phyloP scores from a whole-genome alignment of 495 filamentous ascomycete genomes.

The Podospora anserina region DNA sequence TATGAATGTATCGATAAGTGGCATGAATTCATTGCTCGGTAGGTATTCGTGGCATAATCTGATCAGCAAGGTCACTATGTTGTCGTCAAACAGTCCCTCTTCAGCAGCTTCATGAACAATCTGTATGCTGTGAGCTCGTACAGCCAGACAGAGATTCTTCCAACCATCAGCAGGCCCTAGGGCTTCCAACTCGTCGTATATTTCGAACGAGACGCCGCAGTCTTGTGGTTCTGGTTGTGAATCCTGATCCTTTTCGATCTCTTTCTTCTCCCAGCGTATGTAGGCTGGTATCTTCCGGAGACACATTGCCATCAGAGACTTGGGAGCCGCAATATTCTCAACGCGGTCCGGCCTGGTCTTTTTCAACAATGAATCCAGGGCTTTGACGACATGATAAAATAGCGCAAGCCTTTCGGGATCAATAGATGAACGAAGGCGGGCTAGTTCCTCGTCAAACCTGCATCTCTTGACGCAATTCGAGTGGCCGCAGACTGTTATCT shows the following conservation, averaged over 20 bases:
- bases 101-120: conserved; percentile 54
- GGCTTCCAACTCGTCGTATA: conserved; percentile 66
- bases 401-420: conserved; percentile 17
- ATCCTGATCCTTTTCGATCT: conserved; percentile 52
- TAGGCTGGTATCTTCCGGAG: conserved; percentile 61
- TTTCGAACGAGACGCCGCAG: conserved; percentile 42
- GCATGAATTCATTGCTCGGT: conserved; percentile 40
- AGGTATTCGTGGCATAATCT: conserved; percentile 40
- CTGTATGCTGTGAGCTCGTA: conserved; percentile 63
- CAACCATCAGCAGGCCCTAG: conserved; percentile 60
- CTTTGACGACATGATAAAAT: conserved; percentile 42
- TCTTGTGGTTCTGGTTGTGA: conserved; percentile 40
- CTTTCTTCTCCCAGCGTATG: conserved; percentile 50
- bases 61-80: conserved; percentile 40
- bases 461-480: conserved; percentile 12
- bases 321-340: conserved; percentile 20
- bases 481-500: conserved; percentile 17
- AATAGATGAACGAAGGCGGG: conserved; percentile 11
- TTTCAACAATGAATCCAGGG: conserved; percentile 47
- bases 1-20: conserved; percentile 35
- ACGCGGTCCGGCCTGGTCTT: conserved; percentile 34
- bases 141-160: conserved; percentile 61
- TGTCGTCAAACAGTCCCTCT: conserved; percentile 44
- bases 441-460: conserved; percentile 22
- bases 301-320: conserved; percentile 63